Evolutionary conservation across 2,329 filamentous ascomycete species (phyloP), one percentile per base, ranked within the genome.

Genomic region (Stagonosporopsis tanaceti): DNA sequence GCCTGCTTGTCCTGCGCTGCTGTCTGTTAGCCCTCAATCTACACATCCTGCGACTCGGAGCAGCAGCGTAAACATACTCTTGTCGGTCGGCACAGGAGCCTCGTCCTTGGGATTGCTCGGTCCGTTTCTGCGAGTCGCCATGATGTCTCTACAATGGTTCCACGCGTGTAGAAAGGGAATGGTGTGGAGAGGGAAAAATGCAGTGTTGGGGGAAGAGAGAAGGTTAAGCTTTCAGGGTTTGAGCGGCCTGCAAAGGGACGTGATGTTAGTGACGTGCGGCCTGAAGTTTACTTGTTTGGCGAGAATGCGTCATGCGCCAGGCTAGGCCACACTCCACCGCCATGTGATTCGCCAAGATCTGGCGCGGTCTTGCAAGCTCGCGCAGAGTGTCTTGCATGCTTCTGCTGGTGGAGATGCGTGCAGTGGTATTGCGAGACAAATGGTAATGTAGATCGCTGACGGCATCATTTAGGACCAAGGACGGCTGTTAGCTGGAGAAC

Each of bases 1-100:
- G 89, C 90, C 78, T 93, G 91, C 81, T 92, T 93, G 77, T 93
- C 88, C 66, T 86, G 80, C 47, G 82, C 87, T 90, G 71, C 45
- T 25, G 3, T 2, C 8, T 25, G 48, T 57, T 22, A 57, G 48
- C 14, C 12, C 11, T 8, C 24, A n/a, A 14, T 14, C 11, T 17
- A 20, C 15, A 25, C 28, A 4, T 15, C 12, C 5, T 15, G 15
- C 24, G 20, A n/a, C 6, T 25, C 35, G 34, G 8, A 22, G 11
- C 22, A 22, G 28, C 14, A 14, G n/a, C 6, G 50, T 40, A 50
- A 53, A 53, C 48, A 48, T 50, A 50, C 54, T 48, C 45, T 57
- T 57, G 39, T 28, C 20, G 7, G 54, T 50, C 44, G 54, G 54
- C 54, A 50, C 46, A 20, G 56, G 40, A 15, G 56, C 55, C 12